A percentile compares a stretch with the other conserved stretches of the same genome.
phyloP scores from a whole-genome alignment of 164 flowering plant species.

The Pachysandra terminalis region DNA sequence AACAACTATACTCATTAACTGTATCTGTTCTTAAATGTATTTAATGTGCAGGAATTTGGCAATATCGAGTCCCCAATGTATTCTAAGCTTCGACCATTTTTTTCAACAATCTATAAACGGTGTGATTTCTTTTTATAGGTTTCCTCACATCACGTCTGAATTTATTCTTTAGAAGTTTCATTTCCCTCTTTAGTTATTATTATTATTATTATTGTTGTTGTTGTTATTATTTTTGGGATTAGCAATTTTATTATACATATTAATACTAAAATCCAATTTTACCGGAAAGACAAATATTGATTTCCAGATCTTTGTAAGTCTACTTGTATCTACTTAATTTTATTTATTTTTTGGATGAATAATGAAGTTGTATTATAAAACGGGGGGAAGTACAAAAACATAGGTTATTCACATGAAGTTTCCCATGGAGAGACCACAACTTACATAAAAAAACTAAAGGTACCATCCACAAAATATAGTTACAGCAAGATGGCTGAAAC shows the following conservation, averaged over 20 bases:
- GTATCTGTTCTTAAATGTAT: slow-evolving; percentile 3
- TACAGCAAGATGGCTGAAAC: no score
- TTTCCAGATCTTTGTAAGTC: not conserved
- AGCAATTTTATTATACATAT: not conserved
- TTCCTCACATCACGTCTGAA: not conserved
- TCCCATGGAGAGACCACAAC: no score
- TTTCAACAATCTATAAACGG: slow-evolving; percentile 71
- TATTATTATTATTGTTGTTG: no score
- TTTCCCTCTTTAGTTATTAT: no score
- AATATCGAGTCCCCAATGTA: slow-evolving; percentile 84
- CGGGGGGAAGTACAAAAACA: no score
- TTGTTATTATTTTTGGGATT: slow-evolving; percentile 1
- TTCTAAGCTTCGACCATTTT: slow-evolving; percentile 73
- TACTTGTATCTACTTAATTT: not conserved
- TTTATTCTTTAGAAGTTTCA: not conserved
- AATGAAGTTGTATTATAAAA: no score
- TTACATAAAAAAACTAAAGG: no score
- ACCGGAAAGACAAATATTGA: not conserved
- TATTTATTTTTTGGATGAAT: no score
- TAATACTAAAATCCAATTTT: not conserved
- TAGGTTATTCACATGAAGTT: no score
- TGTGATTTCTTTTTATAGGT: slow-evolving; percentile 15
- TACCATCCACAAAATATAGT: no score
- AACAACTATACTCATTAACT: not conserved
- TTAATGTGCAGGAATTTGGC: slow-evolving; percentile 78